Percentiles rank a stretch among this genome's conserved stretches.
Evolutionary conservation across 345 rosid species (phyloP).

Genomic region (Corymbia maculata): DNA sequence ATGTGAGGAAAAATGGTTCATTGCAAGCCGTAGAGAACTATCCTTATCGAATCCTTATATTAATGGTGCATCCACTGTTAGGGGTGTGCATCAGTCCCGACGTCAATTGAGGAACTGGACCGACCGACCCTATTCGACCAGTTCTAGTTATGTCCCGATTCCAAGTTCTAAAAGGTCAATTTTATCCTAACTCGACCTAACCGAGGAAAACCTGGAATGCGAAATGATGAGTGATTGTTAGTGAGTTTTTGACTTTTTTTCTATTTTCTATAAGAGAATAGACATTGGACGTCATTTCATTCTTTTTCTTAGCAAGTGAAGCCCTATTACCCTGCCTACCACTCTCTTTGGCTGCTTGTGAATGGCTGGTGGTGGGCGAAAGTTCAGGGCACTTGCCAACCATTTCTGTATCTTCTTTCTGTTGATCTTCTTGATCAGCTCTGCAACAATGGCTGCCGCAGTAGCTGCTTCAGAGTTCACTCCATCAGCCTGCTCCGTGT

Average conservation of each 20-base stretch:
- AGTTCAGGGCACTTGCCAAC: neutral
- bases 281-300: too few species aligned
- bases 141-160: too few species aligned
- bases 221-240: too few species aligned
- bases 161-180: neutral
- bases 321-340: neutral
- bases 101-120: neutral
- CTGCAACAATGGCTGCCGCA: conserved; percentile 61
- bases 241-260: too few species aligned
- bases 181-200: neutral
- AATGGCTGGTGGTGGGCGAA: too few species aligned
- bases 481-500: conserved; percentile 11
- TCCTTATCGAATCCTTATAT: neutral
- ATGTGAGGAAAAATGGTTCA: too few species aligned
- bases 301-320: too few species aligned
- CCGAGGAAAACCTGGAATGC: too few species aligned
- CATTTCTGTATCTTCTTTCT: neutral
- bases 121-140: accelerated
- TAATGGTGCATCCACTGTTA: neutral
- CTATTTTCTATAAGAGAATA: too few species aligned
- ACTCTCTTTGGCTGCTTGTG: neutral
- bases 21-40: neutral
- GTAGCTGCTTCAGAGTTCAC: conserved; percentile 71
- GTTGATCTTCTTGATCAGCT: neutral
- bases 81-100: neutral